These are phyloP conservation scores for Acanthamoeba castellanii DNA, from an alignment of 208 protist species.

Conservation along the genomic window DNA sequence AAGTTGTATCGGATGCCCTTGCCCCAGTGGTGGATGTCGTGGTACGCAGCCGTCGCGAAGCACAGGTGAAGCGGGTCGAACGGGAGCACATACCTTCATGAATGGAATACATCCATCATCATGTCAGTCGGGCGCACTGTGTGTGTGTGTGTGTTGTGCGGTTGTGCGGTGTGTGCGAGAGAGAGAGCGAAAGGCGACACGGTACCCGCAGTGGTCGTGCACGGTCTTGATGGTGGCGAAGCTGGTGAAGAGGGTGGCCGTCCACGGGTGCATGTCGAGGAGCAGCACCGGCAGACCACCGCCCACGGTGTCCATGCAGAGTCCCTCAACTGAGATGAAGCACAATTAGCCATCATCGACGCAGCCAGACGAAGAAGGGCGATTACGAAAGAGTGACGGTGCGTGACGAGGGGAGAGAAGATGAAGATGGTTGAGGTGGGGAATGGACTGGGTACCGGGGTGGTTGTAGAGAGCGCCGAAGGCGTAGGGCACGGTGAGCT, in stretches of 20 bases:
- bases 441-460: background rate
- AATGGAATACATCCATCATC: background rate
- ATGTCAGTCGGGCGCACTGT: background rate
- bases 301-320: slow-evolving; percentile 12
- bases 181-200: background rate
- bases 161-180: too few relatives aligned
- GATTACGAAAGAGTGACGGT: too few relatives aligned
- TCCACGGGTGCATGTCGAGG: slow-evolving; percentile 50
- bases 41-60: slow-evolving; percentile 57
- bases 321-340: background rate
- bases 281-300: slow-evolving; percentile 23
- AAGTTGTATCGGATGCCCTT: slow-evolving; percentile 71
- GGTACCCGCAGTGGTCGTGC: slow-evolving; percentile 70
- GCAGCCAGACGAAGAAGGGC: too few relatives aligned
- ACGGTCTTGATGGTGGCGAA: slow-evolving; percentile 62
- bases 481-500: slow-evolving; percentile 65
- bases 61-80: slow-evolving; percentile 40
- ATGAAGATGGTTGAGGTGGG: background rate
- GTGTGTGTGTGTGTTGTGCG: background rate
- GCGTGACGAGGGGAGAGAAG: background rate
- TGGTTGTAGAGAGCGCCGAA: slow-evolving; percentile 72
- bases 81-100: slow-evolving; percentile 26
- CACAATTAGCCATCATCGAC: too few relatives aligned
- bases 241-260: slow-evolving; percentile 38
- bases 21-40: slow-evolving; percentile 71